These are phyloP conservation scores for Eurotiales sp. DNA, from an alignment of 2,329 filamentous ascomycete species.

Conservation along the genomic window DNA sequence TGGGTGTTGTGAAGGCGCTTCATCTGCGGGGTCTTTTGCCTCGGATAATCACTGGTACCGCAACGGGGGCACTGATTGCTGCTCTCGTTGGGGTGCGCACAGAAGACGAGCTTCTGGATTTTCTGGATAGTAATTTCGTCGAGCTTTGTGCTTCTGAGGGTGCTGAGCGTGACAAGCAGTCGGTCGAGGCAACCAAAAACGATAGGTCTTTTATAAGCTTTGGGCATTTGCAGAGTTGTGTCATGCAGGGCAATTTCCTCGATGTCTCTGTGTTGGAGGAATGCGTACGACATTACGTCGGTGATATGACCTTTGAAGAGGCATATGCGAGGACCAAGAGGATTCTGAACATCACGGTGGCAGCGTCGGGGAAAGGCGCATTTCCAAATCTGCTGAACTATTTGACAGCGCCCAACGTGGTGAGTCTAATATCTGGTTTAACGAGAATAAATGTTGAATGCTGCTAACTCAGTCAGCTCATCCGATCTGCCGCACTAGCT, in stretches of 20 bases:
- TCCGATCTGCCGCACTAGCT: constrained; percentile 42
- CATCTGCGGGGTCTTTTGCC: constrained; percentile 77
- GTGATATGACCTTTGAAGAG: constrained; percentile 88
- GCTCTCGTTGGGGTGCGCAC: constrained; percentile 84
- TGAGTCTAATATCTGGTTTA: no score
- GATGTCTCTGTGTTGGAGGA: constrained; percentile 79
- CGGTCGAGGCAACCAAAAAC: constrained; percentile 19
- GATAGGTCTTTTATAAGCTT: constrained; percentile 59
- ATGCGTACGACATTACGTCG: constrained; percentile 79
- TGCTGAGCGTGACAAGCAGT: constrained; percentile 11
- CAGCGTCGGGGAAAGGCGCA: constrained; percentile 67
- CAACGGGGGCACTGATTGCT: constrained; percentile 83
- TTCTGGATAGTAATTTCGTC: constrained; percentile 75
- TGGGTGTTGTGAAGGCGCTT: constrained; percentile 85
- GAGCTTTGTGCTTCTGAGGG: constrained; percentile 73
- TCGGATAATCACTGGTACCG: constrained; percentile 86
- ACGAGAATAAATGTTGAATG: no score
- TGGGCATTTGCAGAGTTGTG: constrained; percentile 65
- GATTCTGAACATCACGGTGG: constrained; percentile 87
- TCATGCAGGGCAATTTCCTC: constrained; percentile 74
- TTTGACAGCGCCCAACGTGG: constrained; percentile 86
- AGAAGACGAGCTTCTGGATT: constrained; percentile 73
- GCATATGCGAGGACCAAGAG: constrained; percentile 81
- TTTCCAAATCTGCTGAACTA: constrained; percentile 87
- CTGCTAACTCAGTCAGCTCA: constrained; percentile 51